Percentiles rank a stretch among this genome's conserved stretches.
phyloP scores from a whole-genome alignment of 2,329 filamentous ascomycete genomes.

The Nemania sp. region DNA sequence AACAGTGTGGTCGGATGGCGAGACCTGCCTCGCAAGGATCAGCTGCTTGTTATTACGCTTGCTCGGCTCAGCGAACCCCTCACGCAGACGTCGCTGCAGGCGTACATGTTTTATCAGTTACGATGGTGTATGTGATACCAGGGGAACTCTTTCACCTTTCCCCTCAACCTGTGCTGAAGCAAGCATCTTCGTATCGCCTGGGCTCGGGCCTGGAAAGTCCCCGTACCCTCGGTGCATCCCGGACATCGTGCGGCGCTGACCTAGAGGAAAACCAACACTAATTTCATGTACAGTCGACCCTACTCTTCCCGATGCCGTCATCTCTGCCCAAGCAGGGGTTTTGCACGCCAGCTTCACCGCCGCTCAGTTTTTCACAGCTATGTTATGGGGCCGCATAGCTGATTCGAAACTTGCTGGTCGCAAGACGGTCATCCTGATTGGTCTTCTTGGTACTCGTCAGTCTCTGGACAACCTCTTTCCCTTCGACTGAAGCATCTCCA shows the following conservation, averaged over 20 bases:
- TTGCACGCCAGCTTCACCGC: conserved; percentile 84
- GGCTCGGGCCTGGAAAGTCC: neutral
- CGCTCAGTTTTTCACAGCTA: conserved; percentile 84
- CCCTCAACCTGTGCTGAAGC: neutral
- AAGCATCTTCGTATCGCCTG: neutral
- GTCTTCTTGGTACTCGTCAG: conserved; percentile 72
- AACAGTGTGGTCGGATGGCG: conserved; percentile 46
- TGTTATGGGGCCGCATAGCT: conserved; percentile 82
- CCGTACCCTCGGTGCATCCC: no score
- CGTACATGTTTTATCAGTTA: conserved; percentile 92
- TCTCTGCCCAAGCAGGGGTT: conserved; percentile 81
- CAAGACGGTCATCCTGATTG: conserved; percentile 82
- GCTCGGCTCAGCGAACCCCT: conserved; percentile 85
- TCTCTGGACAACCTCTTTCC: neutral
- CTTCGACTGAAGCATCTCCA: neutral
- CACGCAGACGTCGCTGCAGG: conserved; percentile 76
- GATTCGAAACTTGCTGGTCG: conserved; percentile 74
- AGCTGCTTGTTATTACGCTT: conserved; percentile 81
- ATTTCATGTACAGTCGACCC: conserved; percentile 58
- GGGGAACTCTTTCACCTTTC: neutral
- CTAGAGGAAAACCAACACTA: conserved; percentile 2
- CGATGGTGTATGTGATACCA: conserved; percentile 65
- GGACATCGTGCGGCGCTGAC: neutral
- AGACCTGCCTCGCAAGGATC: conserved; percentile 77
- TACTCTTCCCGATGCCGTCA: conserved; percentile 68